Evolutionary conservation across 2,329 filamentous ascomycete genomes (phyloP).

Genomic region (Aureobasidium sp.): DNA sequence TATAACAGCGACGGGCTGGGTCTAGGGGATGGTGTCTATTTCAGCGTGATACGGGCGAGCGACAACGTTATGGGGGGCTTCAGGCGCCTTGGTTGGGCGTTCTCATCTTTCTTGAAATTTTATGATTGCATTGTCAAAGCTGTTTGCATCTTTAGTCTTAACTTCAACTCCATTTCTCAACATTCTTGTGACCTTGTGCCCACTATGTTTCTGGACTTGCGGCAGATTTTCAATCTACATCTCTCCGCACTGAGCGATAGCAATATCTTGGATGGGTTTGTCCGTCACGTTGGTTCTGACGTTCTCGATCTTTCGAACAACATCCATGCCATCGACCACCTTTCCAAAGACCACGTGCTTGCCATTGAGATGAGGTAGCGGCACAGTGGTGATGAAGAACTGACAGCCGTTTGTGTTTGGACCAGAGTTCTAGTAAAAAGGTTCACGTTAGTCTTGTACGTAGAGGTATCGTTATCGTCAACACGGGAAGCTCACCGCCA

Average conservation of each 20-base stretch:
- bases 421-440: constrained; percentile 62
- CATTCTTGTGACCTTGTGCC: not conserved
- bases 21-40: not conserved
- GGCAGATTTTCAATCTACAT: constrained; percentile 49
- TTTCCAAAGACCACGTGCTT: constrained; percentile 96
- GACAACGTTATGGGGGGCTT: not conserved
- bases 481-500: constrained; percentile 61
- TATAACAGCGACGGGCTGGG: not conserved
- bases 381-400: constrained; percentile 91
- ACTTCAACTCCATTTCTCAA: not conserved
- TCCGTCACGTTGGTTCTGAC: constrained; percentile 69
- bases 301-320: constrained; percentile 86
- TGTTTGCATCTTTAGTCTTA: not conserved
- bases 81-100: not conserved
- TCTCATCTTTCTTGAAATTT: not conserved
- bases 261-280: constrained; percentile 75
- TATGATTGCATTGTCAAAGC: not conserved
- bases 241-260: constrained; percentile 82
- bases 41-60: not conserved
- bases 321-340: constrained; percentile 81
- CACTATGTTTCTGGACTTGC: not conserved
- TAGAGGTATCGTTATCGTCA: not conserved
- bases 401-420: constrained; percentile 90
- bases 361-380: constrained; percentile 78
- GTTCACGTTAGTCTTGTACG: not conserved